phyloP scores from a whole-genome alignment of 169 alveolate genomes.

The Nephromyces sp. region DNA sequence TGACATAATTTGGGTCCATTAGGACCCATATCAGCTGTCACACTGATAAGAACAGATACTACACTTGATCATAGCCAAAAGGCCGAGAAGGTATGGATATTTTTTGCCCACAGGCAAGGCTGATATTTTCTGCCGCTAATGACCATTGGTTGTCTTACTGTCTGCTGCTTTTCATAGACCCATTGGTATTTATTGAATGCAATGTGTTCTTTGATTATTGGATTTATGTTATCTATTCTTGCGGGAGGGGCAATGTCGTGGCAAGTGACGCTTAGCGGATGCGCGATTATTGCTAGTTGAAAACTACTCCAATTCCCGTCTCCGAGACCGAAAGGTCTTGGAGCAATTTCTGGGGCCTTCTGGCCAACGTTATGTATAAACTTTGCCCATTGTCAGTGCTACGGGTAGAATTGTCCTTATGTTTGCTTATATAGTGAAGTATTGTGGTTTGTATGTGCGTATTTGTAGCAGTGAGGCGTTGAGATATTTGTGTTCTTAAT shows the following conservation, averaged over 20 bases:
- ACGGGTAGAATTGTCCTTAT: too few relatives aligned
- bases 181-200: not conserved
- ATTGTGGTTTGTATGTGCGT: not conserved
- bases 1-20: conserved; percentile 34
- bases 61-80: conserved; percentile 92
- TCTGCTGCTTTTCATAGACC: not conserved
- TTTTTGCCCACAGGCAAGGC: too few relatives aligned
- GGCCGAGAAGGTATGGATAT: conserved; percentile 89
- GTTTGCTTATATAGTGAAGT: not conserved
- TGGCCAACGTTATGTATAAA: conserved; percentile 1
- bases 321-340: conserved; percentile 77
- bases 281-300: conserved; percentile 98
- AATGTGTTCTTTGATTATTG: not conserved
- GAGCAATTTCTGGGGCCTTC: conserved; percentile 86
- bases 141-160: not conserved
- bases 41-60: conserved; percentile 92
- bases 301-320: conserved; percentile 96
- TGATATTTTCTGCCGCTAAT: not conserved
- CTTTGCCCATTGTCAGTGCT: not conserved
- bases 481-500: not conserved
- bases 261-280: conserved; percentile 99
- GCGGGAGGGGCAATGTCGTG: conserved; percentile 98
- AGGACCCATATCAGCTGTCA: conserved; percentile 81
- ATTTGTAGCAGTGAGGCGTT: not conserved
- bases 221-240: conserved; percentile 58